Evolutionary conservation across 2,329 filamentous ascomycete species (phyloP).

Genomic region (Penicillium expansum): DNA sequence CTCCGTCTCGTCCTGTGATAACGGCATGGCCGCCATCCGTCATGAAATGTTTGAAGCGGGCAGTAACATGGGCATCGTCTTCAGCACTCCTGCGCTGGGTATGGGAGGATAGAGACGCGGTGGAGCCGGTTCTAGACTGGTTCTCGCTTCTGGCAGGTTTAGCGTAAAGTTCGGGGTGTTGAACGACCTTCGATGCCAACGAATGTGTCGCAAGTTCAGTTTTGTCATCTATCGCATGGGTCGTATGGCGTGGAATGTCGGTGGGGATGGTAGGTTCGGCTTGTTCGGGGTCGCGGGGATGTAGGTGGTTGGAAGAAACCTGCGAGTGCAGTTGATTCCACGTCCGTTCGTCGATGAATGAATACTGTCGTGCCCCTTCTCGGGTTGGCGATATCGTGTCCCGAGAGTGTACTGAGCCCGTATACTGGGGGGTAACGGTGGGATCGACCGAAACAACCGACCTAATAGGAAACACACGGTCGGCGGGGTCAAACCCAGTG

Average conservation of each 20-base stretch:
- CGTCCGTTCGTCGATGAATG: slow-evolving; percentile 29
- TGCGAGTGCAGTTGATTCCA: slow-evolving; percentile 24
- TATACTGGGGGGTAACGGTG: neutral
- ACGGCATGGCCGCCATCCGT: slow-evolving; percentile 77
- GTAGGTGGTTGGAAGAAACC: neutral
- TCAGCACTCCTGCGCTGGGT: neutral
- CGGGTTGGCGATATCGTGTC: slow-evolving; percentile 18
- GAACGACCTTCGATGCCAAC: slow-evolving; percentile 17
- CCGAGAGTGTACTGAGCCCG: neutral
- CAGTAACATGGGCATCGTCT: slow-evolving; percentile 55
- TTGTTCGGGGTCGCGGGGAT: neutral
- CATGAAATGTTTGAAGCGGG: slow-evolving; percentile 73
- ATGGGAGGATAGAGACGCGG: neutral
- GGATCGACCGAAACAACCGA: slow-evolving; percentile 61
- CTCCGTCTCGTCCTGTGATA: slow-evolving; percentile 73
- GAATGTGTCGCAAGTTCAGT: slow-evolving; percentile 22
- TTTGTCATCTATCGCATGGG: slow-evolving; percentile 11
- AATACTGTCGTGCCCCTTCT: slow-evolving; percentile 27
- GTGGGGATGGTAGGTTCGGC: slow-evolving; percentile 10
- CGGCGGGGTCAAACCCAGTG: slow-evolving; percentile 32
- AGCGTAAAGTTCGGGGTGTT: slow-evolving; percentile 22
- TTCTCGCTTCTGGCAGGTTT: slow-evolving; percentile 8
- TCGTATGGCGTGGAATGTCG: slow-evolving; percentile 16
- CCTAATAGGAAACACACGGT: slow-evolving; percentile 77
- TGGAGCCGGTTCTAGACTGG: slow-evolving; percentile 9